Percentiles rank a stretch among this genome's conserved stretches.
Evolutionary conservation across 140 eudicot genomes (phyloP).

Genomic region (Oenanthe javanica): DNA sequence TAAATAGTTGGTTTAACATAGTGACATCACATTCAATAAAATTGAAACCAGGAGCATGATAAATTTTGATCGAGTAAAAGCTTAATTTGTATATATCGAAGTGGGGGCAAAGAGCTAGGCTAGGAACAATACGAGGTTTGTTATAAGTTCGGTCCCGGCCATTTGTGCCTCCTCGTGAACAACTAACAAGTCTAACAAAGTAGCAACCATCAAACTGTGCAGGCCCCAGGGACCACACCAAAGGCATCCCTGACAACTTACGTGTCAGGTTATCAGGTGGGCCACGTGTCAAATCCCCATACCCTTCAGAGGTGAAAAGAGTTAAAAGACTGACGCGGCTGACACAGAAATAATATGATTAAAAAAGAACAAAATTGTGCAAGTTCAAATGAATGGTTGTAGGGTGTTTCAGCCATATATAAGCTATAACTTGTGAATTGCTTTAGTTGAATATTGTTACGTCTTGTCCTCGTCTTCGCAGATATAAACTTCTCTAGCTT

Average conservation of each 20-base stretch:
- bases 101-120: background rate
- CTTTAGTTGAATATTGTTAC: too few species aligned
- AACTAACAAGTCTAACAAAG: background rate
- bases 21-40: too few species aligned
- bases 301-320: slow-evolving; percentile 2
- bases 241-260: background rate
- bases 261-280: slow-evolving; percentile 9
- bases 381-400: background rate
- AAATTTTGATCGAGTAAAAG: too few species aligned
- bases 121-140: background rate
- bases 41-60: too few species aligned
- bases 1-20: too few species aligned
- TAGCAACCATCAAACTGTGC: background rate
- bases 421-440: too few species aligned
- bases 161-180: slow-evolving; percentile 2
- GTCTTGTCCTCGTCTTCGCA: too few species aligned
- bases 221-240: background rate
- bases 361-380: background rate
- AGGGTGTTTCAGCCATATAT: too few species aligned
- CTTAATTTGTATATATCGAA: background rate
- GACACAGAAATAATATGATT: background rate
- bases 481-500: too few species aligned
- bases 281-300: slow-evolving; percentile 31
- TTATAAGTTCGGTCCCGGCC: slow-evolving; percentile 1
- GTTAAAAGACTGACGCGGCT: background rate